A percentile compares a stretch with the other conserved stretches of the same genome.
Evolutionary conservation across 2,329 filamentous ascomycete genomes (phyloP).

Genomic region (Lachnellula cervina): DNA sequence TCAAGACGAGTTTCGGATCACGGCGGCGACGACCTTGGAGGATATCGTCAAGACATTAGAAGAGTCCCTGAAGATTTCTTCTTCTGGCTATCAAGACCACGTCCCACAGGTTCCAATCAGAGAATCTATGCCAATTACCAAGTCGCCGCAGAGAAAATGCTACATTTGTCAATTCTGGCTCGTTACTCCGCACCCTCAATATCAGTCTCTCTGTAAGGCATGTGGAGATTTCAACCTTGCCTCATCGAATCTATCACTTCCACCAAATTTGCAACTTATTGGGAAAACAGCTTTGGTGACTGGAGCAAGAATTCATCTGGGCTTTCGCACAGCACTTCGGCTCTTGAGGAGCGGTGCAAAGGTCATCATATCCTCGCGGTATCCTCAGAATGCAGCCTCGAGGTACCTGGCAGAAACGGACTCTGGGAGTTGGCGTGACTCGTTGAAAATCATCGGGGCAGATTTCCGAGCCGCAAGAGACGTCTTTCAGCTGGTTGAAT

Average conservation of each 20-base stretch:
- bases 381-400: constrained; percentile 12
- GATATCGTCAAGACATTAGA: constrained; percentile 2
- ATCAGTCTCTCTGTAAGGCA: constrained; percentile 12
- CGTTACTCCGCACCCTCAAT: constrained; percentile 8
- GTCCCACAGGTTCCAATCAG: background rate
- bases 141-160: constrained; percentile 1
- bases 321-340: constrained; percentile 13
- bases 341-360: constrained; percentile 14
- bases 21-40: background rate
- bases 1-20: background rate
- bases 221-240: constrained; percentile 18
- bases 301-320: constrained; percentile 13
- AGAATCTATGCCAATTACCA: background rate
- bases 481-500: constrained; percentile 7
- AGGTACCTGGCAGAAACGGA: constrained; percentile 12
- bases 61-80: background rate
- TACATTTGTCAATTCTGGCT: constrained; percentile 13
- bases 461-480: constrained; percentile 12
- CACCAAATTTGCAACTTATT: constrained; percentile 7
- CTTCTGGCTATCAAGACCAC: background rate
- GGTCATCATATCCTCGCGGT: constrained; percentile 14
- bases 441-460: constrained; percentile 10
- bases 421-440: constrained; percentile 2
- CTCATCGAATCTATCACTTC: constrained; percentile 12
- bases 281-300: constrained; percentile 15